phyloP scores from a whole-genome alignment of 2,329 filamentous ascomycete genomes.

The Arthrinium puccinioides region DNA sequence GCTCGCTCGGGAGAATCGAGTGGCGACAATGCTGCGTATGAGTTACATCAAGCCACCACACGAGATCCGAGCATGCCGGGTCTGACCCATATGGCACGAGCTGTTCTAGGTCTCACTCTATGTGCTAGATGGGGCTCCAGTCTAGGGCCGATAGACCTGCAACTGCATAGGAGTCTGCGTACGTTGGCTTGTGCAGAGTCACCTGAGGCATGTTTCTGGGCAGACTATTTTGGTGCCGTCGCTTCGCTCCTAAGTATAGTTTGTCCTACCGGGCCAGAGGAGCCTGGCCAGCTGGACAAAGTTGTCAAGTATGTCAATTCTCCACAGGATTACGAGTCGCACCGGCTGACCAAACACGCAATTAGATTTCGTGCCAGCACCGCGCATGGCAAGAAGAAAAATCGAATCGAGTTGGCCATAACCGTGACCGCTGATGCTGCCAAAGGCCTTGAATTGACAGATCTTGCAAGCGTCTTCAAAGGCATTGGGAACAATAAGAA shows the following conservation, averaged over 20 bases:
- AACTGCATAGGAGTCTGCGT: constrained; percentile 34
- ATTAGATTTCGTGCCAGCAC: constrained; percentile 15
- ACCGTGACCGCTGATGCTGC: constrained; percentile 12
- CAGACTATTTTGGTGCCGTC: constrained; percentile 43
- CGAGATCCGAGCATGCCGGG: constrained; percentile 65
- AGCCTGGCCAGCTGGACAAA: constrained; percentile 23
- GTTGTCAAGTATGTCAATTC: constrained; percentile 30
- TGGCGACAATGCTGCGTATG: constrained; percentile 55
- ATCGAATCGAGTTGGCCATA: constrained; percentile 17
- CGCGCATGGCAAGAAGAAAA: constrained; percentile 17
- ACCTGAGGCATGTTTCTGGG: constrained; percentile 40
- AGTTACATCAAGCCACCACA: constrained; percentile 65
- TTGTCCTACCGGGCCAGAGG: constrained; percentile 32
- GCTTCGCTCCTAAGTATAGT: constrained; percentile 35
- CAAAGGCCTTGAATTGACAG: constrained; percentile 11
- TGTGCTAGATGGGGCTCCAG: constrained; percentile 69
- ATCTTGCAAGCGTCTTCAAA: constrained; percentile 17
- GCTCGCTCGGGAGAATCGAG: constrained; percentile 37
- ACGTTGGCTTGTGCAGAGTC: constrained; percentile 30
- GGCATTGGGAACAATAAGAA: constrained; percentile 16
- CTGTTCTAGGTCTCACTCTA: constrained; percentile 62
- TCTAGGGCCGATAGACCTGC: constrained; percentile 39
- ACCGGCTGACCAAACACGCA: too few species aligned
- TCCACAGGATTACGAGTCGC: too few species aligned
- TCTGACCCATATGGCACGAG: constrained; percentile 64